These are phyloP conservation scores for Ambrosiella xylebori DNA, from an alignment of 2,329 filamentous ascomycete species.

Conservation along the genomic window DNA sequence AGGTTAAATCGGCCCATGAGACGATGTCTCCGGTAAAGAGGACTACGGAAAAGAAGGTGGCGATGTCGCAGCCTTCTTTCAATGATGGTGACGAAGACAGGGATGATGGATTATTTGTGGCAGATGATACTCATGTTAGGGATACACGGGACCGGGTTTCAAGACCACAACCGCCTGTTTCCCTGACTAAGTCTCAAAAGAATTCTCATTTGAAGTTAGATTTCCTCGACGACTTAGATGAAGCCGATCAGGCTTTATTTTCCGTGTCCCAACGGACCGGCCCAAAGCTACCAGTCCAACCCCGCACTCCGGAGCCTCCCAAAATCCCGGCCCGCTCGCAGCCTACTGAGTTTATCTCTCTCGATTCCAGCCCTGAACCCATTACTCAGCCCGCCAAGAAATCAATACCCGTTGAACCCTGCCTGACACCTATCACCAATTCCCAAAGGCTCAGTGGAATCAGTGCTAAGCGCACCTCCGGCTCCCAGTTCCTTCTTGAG, in stretches of 20 bases:
- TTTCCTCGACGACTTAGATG: background rate
- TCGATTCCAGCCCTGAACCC: background rate
- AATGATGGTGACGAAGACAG: background rate
- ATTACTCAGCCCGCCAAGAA: background rate
- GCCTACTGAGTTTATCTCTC: background rate
- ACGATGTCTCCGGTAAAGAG: background rate
- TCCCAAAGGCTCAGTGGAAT: background rate
- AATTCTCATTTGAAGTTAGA: background rate
- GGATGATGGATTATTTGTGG: background rate
- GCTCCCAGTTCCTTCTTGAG: background rate
- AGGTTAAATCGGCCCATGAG: background rate
- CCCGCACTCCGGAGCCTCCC: background rate
- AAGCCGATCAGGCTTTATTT: background rate
- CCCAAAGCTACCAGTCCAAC: background rate
- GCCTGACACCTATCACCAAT: background rate
- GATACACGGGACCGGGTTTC: background rate
- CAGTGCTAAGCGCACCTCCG: background rate
- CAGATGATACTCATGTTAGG: background rate
- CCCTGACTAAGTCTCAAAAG: background rate
- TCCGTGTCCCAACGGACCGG: background rate
- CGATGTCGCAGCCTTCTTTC: background rate
- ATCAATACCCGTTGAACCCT: background rate
- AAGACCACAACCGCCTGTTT: background rate
- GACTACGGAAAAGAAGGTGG: background rate
- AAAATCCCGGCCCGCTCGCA: background rate